These are phyloP conservation scores for Aspergillus avenaceus DNA, from an alignment of 495 filamentous ascomycete genomes.

Conservation along the genomic window DNA sequence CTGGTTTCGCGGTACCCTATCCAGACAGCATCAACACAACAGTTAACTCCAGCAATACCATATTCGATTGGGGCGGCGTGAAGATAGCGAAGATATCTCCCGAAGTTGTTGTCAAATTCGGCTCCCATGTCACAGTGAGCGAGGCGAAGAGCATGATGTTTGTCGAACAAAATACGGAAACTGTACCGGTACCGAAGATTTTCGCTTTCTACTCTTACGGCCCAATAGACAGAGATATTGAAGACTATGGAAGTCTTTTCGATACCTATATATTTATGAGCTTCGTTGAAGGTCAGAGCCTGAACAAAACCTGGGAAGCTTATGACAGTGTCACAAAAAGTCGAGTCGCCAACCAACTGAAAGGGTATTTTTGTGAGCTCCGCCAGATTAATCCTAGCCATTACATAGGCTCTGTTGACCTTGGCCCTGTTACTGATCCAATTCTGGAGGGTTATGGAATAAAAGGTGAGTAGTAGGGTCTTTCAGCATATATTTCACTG, in stretches of 20 bases:
- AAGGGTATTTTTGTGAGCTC: slow-evolving; percentile 17
- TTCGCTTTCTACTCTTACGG: slow-evolving; percentile 24
- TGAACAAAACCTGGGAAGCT: slow-evolving; percentile 16
- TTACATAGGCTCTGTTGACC: slow-evolving; percentile 21
- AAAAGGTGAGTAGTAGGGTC: slow-evolving; percentile 6
- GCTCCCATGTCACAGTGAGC: slow-evolving; percentile 11
- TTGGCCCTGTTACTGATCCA: slow-evolving; percentile 18
- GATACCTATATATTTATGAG: slow-evolving; percentile 30
- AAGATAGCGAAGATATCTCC: slow-evolving; percentile 13
- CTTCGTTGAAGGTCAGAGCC: slow-evolving; percentile 20
- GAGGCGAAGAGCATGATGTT: slow-evolving; percentile 27
- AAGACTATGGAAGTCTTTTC: slow-evolving; percentile 14
- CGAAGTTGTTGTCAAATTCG: slow-evolving; percentile 21
- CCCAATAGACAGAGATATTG: slow-evolving; percentile 12
- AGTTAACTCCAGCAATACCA: slow-evolving; percentile 4
- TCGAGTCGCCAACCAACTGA: slow-evolving; percentile 12
- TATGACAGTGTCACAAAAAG: slow-evolving; percentile 12
- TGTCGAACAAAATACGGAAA: slow-evolving; percentile 20
- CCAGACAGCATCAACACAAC: slow-evolving; percentile 5
- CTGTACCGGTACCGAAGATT: slow-evolving; percentile 24
- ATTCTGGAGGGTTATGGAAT: slow-evolving; percentile 7
- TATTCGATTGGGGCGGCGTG: slow-evolving; percentile 10
- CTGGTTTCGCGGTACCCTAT: not conserved
- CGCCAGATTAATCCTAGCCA: slow-evolving; percentile 9
- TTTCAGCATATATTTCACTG: not conserved